phyloP scores from a whole-genome alignment of 345 rosid species.

The Limnanthes douglasii region DNA sequence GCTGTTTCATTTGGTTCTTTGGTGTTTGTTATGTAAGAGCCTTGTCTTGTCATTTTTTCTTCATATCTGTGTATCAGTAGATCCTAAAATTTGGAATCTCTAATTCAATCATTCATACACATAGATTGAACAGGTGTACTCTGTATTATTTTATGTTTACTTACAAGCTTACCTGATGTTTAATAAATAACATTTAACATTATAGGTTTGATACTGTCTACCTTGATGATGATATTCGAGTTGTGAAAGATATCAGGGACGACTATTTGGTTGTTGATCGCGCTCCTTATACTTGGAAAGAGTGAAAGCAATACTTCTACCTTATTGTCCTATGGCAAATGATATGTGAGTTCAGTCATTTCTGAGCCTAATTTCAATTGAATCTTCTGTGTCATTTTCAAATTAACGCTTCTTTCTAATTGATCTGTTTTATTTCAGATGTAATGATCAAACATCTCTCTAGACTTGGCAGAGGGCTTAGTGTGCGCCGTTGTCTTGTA shows the following conservation, averaged over 20 bases:
- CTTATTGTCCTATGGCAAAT: not conserved
- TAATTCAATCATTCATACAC: no score
- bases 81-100: no score
- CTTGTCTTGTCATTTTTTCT: no score
- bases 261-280: conserved; percentile 58
- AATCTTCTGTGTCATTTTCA: not conserved
- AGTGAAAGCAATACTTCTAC: conserved; percentile 12
- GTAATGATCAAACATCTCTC: no score
- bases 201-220: conserved; percentile 53
- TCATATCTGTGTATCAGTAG: no score
- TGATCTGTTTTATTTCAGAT: no score
- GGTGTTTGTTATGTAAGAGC: no score
- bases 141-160: not conserved
- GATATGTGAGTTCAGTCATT: conserved; percentile 8
- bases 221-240: conserved; percentile 57
- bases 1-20: no score
- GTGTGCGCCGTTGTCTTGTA: no score
- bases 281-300: conserved; percentile 46
- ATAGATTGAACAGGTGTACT: no score
- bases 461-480: no score
- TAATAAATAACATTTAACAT: conserved; percentile 1
- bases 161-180: not conserved
- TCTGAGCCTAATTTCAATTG: not conserved
- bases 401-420: no score
- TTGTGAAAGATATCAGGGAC: conserved; percentile 65